Evolutionary conservation across 352 stramenopile species (phyloP), one percentile per base, ranked within the genome.

Genomic region (Globisporangium recalcitrans): DNA sequence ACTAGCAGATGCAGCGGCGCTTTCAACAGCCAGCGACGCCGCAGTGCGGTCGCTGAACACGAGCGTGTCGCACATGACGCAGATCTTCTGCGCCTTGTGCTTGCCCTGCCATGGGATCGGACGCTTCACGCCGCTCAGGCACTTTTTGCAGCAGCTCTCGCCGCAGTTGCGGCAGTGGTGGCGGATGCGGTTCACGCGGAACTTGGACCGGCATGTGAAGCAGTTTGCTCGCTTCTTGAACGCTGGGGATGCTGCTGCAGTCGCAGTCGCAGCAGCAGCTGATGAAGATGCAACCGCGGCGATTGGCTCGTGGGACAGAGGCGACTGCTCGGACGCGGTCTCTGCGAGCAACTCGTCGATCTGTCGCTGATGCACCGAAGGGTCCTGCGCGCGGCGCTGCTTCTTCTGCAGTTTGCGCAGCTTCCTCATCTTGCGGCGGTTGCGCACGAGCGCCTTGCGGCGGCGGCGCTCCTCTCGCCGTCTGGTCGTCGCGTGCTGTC

Each of bases 121-220:
- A 3, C 56, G 73, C 14, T 76, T 73, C 49, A 58, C 69, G 16
- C 42, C 42, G 53, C 75, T 84, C 60, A 80, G 63, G 49, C 81
- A 90, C 56, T 75, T 65, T 47, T 74, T 19, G 64, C 78, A 88
- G 63, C 74, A 86, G 61, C 77, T 87, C 31, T 82, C 68, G 47
- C 81, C 72, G 49, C 81, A 90, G 52, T 84, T 76, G 40, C 79
- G 79, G 65, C 81, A 90, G 67, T 90, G 81, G 58, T 88, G 72
- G n/a, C 81, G 81, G 55, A 73, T 64, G 0, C 65, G 63, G 49
- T 70, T 56, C 16, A 58, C 38, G 16, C 65, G 64, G 64, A 90
- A 90, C 13, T 48, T 46, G 40, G 70, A 68, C 6, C 61, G 70
- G 53, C 80, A 90, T 31, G 78, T 70, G 34, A 52, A 64, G 56